These are phyloP conservation scores for Fragaria iinumae DNA, from an alignment of 306 rosid species.

Conservation along the genomic window DNA sequence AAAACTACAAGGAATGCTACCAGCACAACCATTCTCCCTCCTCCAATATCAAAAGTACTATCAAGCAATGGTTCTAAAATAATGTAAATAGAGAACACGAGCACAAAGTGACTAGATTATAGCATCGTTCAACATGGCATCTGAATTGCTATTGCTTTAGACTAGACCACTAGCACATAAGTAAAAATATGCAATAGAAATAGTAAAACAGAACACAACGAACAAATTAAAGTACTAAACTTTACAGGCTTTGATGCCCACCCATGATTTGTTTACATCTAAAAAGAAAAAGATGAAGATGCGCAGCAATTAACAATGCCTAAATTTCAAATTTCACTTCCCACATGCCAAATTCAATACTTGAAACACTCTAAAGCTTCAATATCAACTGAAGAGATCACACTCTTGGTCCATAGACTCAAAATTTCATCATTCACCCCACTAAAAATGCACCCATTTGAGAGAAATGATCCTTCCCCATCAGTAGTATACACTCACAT, in stretches of 20 bases:
- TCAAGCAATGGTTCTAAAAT: not conserved
- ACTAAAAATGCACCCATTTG: not conserved
- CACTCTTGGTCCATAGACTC: not conserved
- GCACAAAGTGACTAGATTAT: not conserved
- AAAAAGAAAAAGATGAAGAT: not conserved
- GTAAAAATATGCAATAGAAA: not conserved
- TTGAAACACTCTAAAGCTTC: not conserved
- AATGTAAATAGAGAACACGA: not conserved
- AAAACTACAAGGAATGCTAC: not conserved
- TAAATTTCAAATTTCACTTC: not conserved
- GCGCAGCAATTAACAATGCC: not conserved
- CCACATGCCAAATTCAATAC: constrained; percentile 5
- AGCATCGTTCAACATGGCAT: not conserved
- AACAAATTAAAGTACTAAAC: not conserved
- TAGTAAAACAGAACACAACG: not conserved
- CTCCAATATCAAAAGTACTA: not conserved
- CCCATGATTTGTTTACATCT: not conserved
- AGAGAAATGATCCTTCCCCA: not conserved
- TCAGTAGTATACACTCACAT: not conserved
- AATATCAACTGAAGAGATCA: not conserved
- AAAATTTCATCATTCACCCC: not conserved
- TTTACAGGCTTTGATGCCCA: not conserved
- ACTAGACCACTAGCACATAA: not conserved
- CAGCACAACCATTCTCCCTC: not conserved
- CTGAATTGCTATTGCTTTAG: not conserved